Percentiles rank a stretch among this genome's conserved stretches.
These are phyloP conservation scores for Apiotrichum gamsii DNA, from an alignment of 1,284 basidiomycete species.

Conservation along the genomic window DNA sequence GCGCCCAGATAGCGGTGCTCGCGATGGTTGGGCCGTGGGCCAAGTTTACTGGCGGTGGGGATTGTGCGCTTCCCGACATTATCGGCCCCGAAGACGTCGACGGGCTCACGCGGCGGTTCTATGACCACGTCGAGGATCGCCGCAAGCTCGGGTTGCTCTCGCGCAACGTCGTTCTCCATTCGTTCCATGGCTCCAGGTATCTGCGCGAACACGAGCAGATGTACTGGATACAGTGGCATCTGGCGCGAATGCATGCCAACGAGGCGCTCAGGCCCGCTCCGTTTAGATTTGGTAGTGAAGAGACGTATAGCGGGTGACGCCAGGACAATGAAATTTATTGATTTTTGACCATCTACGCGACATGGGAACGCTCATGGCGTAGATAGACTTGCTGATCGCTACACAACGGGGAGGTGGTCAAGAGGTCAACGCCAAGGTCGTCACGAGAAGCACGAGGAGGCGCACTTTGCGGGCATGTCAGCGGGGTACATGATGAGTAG, in stretches of 20 bases:
- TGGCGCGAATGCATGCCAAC: constrained; percentile 7
- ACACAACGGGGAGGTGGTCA: too few relatives aligned
- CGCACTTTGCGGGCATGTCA: too few relatives aligned
- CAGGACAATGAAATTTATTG: too few relatives aligned
- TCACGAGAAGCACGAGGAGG: too few relatives aligned
- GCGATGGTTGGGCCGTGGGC: constrained; percentile 8
- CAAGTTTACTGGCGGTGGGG: constrained; percentile 7
- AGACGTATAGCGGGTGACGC: too few relatives aligned
- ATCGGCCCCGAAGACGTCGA: constrained; percentile 8
- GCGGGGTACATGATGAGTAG: too few relatives aligned
- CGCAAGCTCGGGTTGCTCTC: constrained; percentile 12
- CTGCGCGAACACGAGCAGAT: constrained; percentile 16
- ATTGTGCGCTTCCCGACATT: constrained; percentile 3
- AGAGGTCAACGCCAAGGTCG: too few relatives aligned
- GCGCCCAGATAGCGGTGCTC: constrained; percentile 13
- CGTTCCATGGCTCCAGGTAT: constrained; percentile 10
- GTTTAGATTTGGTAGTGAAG: constrained; percentile 8
- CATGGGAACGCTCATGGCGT: too few relatives aligned
- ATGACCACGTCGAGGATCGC: constrained; percentile 7
- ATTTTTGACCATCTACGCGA: too few relatives aligned
- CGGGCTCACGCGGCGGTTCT: constrained; percentile 11
- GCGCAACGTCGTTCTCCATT: constrained; percentile 8
- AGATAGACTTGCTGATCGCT: too few relatives aligned
- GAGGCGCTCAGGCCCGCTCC: constrained; percentile 3
- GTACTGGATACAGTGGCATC: constrained; percentile 15